Evolutionary conservation across 2,329 filamentous ascomycete genomes (phyloP).

Genomic region (Westerdykella aurantiaca): DNA sequence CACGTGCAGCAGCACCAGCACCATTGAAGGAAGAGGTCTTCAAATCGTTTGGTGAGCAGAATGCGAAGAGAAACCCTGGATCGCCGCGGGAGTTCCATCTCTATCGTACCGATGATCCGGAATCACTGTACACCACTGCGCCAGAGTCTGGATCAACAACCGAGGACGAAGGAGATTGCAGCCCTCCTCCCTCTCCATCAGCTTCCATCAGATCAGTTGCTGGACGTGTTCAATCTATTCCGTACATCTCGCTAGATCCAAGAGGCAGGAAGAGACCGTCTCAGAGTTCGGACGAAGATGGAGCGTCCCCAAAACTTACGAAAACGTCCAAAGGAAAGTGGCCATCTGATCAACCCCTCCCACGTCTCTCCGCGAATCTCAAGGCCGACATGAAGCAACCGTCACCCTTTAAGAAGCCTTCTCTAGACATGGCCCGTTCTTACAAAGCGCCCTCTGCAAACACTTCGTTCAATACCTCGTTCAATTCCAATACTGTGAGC

Average conservation of each 20-base stretch:
- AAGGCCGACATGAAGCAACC: background rate
- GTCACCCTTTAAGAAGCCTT: slow-evolving; percentile 19
- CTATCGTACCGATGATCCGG: slow-evolving; percentile 3
- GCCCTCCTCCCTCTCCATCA: slow-evolving; percentile 20
- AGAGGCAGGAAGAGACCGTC: slow-evolving; percentile 18
- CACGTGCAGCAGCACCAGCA: no score
- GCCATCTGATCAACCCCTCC: slow-evolving; percentile 2
- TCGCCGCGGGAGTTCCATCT: background rate
- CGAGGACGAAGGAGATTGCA: slow-evolving; percentile 22
- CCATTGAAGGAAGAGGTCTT: background rate
- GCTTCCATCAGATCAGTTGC: slow-evolving; percentile 15
- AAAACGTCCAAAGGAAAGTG: slow-evolving; percentile 23
- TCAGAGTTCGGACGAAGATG: slow-evolving; percentile 13
- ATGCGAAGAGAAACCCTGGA: background rate
- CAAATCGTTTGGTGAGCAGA: background rate
- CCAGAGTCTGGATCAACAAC: slow-evolving; percentile 19
- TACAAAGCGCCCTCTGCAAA: slow-evolving; percentile 12
- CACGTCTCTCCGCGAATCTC: background rate
- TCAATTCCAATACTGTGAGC: background rate
- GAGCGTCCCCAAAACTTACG: slow-evolving; percentile 23
- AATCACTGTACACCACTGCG: slow-evolving; percentile 11
- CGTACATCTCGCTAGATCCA: slow-evolving; percentile 11
- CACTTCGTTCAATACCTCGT: slow-evolving; percentile 18
- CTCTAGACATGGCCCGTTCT: slow-evolving; percentile 16
- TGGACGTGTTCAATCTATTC: slow-evolving; percentile 23